Evolutionary conservation across 352 stramenopile species (phyloP).

Genomic region (Phytophthora hybrid): DNA sequence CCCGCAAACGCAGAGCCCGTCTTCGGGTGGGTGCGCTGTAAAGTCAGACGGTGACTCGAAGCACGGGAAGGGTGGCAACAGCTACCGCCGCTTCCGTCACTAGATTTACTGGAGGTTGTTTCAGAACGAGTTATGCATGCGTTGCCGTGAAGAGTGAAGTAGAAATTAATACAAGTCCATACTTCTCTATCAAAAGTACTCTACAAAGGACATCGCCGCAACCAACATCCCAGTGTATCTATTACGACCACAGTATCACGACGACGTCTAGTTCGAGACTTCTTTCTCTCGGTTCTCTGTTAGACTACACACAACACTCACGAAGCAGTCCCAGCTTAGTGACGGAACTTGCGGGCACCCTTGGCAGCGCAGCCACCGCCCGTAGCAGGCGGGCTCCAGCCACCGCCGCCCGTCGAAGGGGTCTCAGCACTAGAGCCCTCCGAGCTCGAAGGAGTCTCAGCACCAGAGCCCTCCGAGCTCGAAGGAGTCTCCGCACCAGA

Average conservation of each 20-base stretch:
- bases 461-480: too few species aligned
- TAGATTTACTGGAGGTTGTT: neutral
- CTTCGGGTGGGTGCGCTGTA: neutral
- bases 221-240: slow-evolving; percentile 14
- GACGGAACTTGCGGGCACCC: slow-evolving; percentile 24
- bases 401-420: slow-evolving; percentile 3
- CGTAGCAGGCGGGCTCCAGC: slow-evolving; percentile 8
- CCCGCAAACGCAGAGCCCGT: neutral
- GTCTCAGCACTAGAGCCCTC: neutral
- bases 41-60: neutral
- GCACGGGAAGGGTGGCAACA: neutral
- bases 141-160: neutral
- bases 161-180: neutral
- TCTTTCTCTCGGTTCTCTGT: slow-evolving; percentile 9
- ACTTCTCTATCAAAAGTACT: too few species aligned
- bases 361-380: slow-evolving; percentile 14
- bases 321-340: slow-evolving; percentile 17
- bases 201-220: neutral
- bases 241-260: slow-evolving; percentile 21
- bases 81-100: neutral
- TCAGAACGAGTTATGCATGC: neutral
- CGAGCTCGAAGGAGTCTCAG: too few species aligned
- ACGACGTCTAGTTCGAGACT: slow-evolving; percentile 15
- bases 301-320: slow-evolving; percentile 19
- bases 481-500: too few species aligned